These are phyloP conservation scores for Amanita exitialis DNA, from an alignment of 768 basidiomycete species.

Conservation along the genomic window DNA sequence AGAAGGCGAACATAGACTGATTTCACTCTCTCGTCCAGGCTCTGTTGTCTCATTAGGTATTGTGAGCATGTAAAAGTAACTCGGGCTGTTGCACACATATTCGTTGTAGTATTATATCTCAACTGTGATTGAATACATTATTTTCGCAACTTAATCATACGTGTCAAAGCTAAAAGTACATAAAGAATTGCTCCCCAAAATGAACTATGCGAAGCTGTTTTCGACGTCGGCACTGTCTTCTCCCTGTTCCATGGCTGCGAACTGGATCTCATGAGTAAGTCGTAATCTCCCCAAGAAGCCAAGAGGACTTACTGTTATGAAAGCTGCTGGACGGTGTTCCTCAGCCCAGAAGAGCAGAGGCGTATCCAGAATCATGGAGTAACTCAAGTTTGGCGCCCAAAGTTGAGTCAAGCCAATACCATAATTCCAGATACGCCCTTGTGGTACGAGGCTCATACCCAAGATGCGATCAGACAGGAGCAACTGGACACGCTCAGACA, in stretches of 20 bases:
- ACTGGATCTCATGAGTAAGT: constrained; percentile 32
- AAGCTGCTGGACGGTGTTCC: constrained; percentile 88
- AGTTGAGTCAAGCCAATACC: constrained; percentile 88
- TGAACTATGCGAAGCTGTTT: constrained; percentile 74
- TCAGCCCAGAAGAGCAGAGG: constrained; percentile 95
- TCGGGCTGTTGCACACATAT: not conserved
- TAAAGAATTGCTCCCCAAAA: not conserved
- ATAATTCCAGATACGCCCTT: constrained; percentile 95
- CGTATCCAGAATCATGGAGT: constrained; percentile 83
- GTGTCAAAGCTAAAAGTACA: constrained; percentile 1
- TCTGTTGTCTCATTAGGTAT: constrained; percentile 47
- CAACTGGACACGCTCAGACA: constrained; percentile 93
- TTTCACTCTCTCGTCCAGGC: constrained; percentile 36
- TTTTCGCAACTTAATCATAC: not conserved
- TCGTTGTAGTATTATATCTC: constrained; percentile 4
- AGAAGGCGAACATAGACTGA: constrained; percentile 20
- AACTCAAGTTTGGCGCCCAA: constrained; percentile 77
- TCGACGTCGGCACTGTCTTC: constrained; percentile 95
- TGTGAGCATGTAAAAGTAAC: constrained; percentile 25
- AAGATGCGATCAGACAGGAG: constrained; percentile 92
- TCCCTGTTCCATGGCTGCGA: constrained; percentile 81
- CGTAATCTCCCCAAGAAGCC: not conserved
- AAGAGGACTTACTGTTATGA: constrained; percentile 63
- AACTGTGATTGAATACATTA: constrained; percentile 3
- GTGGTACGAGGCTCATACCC: constrained; percentile 91